A percentile compares a stretch with the other conserved stretches of the same genome.
phyloP scores from a whole-genome alignment of 1,284 basidiomycete species.

The Puccinia sorghi region DNA sequence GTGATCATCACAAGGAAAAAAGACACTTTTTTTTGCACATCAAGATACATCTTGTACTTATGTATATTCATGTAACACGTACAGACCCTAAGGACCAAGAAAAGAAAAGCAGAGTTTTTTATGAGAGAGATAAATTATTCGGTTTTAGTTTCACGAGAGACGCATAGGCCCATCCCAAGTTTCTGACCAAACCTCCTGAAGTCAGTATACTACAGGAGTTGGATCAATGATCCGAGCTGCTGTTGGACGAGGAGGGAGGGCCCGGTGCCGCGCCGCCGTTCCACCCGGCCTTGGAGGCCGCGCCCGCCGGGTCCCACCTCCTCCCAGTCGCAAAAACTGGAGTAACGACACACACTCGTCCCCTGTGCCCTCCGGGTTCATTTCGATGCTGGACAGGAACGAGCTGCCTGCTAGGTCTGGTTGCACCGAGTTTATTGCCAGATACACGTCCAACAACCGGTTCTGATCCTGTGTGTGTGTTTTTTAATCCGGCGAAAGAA shows the following conservation, averaged over 20 bases:
- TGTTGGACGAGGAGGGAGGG: constrained; percentile 15
- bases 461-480: constrained; percentile 71
- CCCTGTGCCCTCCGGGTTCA: constrained; percentile 68
- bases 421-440: constrained; percentile 84
- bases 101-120: background rate
- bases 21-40: background rate
- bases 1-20: too few species aligned
- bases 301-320: constrained; percentile 35
- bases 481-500: too few species aligned
- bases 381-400: constrained; percentile 86
- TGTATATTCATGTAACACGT: too few species aligned
- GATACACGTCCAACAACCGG: constrained; percentile 82
- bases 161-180: constrained; percentile 52
- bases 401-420: constrained; percentile 80
- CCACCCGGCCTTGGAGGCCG: constrained; percentile 3
- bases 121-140: background rate
- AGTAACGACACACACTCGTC: constrained; percentile 36
- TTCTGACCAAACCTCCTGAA: constrained; percentile 54
- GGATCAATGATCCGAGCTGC: constrained; percentile 49
- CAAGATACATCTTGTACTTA: background rate
- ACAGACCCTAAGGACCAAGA: too few species aligned
- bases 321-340: constrained; percentile 51
- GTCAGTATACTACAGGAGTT: constrained; percentile 30
- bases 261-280: constrained; percentile 1
- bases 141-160: constrained; percentile 46